Evolutionary conservation across 2,329 filamentous ascomycete species (phyloP), one percentile per base, ranked within the genome.

Genomic region (Colletotrichum australisinense): DNA sequence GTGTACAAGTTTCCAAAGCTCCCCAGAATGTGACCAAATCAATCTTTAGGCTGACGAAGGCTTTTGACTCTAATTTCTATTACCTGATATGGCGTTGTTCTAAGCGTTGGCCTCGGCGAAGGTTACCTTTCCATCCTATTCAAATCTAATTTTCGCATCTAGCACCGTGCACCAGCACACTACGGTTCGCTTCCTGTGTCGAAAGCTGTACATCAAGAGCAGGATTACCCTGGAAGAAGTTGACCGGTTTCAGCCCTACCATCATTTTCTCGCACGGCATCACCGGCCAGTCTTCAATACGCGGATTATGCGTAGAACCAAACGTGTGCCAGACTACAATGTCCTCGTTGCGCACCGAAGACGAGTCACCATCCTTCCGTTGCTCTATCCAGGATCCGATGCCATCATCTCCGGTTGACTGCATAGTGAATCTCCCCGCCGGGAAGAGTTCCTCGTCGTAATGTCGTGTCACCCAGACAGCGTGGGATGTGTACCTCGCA

Each of bases 211-310:
- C 86, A 76, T 90, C 87, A 5, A 89, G 67, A 0, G 83, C 85
- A 0, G 87, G 88, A 68, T 89, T 89, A 5, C 83, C 83, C 1
- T 81, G 79, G 73, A 89, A 89, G 76, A 90, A 88, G 72, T 90
- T 89, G 2, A 86, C 84, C 0, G 88, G 88, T 77, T 88, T 89
- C 64, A 90, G 78, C 0, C 81, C 80, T 0, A 90, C 86, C 69
- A 82, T 82, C 76, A 90, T 82, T 67, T 84, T 87, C 78, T 93
- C 91, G 73, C 84, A 87, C 0, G 91, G 91, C 92, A 93, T 93
- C 5, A 93, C 89, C 0, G 91, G 91, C 84, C 92, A 93, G 77
- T 93, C 91, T 76, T 93, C 91, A 12, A 89, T 86, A 0, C 91
- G 84, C 0, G 91, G 90, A 28, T 92, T 89, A 75, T 93, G 91